A percentile compares a stretch with the other conserved stretches of the same genome.
phyloP scores from a whole-genome alignment of 208 protist species.

The Kentomonas sorsogonicus region DNA sequence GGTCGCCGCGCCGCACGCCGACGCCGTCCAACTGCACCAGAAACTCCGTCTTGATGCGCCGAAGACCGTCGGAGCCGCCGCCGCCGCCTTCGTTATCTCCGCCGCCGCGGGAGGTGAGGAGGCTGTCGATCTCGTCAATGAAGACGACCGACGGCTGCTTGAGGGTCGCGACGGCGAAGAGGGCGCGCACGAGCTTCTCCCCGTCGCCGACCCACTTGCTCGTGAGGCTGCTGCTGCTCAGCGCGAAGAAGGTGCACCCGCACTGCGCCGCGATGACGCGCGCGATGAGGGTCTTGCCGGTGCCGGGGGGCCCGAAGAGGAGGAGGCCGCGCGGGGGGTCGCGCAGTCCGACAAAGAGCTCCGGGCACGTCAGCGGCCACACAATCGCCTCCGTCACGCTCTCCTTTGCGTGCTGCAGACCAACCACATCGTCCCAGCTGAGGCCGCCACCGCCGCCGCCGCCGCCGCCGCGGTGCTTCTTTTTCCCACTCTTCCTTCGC shows the following conservation, averaged over 20 bases:
- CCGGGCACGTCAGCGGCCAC: constrained; percentile 67
- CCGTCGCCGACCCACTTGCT: constrained; percentile 90
- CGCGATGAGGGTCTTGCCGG: constrained; percentile 90
- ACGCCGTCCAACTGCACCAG: constrained; percentile 95
- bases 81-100: too few relatives aligned
- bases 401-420: constrained; percentile 70
- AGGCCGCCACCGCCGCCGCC: too few relatives aligned
- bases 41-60: constrained; percentile 99
- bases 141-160: constrained; percentile 89
- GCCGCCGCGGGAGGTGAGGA: constrained; percentile 78
- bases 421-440: constrained; percentile 78
- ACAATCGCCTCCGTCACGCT: constrained; percentile 79
- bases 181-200: constrained; percentile 85
- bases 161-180: constrained; percentile 86
- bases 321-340: constrained; percentile 86
- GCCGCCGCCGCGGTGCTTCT: too few relatives aligned
- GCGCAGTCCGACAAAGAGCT: constrained; percentile 73
- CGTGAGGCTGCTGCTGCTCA: constrained; percentile 83
- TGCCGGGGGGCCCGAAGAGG: constrained; percentile 89
- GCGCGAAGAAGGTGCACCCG: constrained; percentile 84
- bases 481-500: too few relatives aligned
- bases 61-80: constrained; percentile 75
- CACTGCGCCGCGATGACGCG: constrained; percentile 83
- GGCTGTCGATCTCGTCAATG: constrained; percentile 94
- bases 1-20: constrained; percentile 56